Evolutionary conservation across 2,329 filamentous ascomycete species (phyloP).

Genomic region (Microdochium nivale): DNA sequence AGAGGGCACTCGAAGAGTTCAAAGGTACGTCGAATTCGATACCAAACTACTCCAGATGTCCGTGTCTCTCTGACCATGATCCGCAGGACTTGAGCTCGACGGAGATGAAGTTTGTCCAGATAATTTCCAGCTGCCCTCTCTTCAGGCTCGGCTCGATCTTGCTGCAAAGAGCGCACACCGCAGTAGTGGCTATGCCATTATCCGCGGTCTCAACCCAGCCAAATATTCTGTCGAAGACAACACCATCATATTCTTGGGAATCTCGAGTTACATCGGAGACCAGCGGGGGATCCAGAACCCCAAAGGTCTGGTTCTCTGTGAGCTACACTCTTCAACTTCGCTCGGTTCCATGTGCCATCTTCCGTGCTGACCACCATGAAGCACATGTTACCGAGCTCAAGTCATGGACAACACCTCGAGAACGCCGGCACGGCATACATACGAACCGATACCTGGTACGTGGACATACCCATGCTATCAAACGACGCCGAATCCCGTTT

Average conservation of each 20-base stretch:
- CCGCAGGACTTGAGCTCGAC: constrained; percentile 22
- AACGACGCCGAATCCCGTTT: constrained; percentile 2
- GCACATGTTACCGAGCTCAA: constrained; percentile 40
- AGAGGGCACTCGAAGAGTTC: constrained; percentile 14
- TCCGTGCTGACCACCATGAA: constrained; percentile 10
- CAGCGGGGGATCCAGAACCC: constrained; percentile 40
- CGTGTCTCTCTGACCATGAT: neutral
- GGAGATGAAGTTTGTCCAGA: constrained; percentile 24
- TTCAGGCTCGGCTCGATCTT: constrained; percentile 23
- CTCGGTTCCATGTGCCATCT: no score
- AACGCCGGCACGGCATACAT: constrained; percentile 39
- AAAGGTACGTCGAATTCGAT: constrained; percentile 10
- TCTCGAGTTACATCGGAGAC: constrained; percentile 47
- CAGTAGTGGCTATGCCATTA: constrained; percentile 41
- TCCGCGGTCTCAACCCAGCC: constrained; percentile 42
- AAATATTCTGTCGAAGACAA: constrained; percentile 44
- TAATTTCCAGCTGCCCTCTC: constrained; percentile 30
- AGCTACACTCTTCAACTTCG: no score
- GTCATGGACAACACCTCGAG: constrained; percentile 32
- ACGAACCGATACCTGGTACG: constrained; percentile 35
- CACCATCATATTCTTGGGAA: constrained; percentile 44
- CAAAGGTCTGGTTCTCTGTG: constrained; percentile 39
- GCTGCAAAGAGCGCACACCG: constrained; percentile 27
- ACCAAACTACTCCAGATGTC: neutral
- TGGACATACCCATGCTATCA: neutral